Evolutionary conservation across 2,329 filamentous ascomycete species (phyloP), one percentile per base, ranked within the genome.

Genomic region (Xylariaceae sp.): DNA sequence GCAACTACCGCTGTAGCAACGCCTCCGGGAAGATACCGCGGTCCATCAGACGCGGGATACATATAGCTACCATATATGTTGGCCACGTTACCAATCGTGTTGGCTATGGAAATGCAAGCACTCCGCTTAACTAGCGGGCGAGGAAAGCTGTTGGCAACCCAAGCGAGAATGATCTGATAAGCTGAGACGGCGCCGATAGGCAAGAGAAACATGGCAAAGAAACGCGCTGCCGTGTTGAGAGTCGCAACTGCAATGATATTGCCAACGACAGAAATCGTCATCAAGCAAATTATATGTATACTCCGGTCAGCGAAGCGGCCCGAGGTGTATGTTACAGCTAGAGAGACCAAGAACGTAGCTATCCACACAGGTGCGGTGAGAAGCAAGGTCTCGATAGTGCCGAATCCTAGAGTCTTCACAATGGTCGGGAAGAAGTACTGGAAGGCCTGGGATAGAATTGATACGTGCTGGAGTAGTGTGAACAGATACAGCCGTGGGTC

Each of bases 91-190:
- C 86, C 87, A 35, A 90, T 75, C 60, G 87, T 72, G 64, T 88
- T 88, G 41, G 86, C 73, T n/a, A 89, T 77, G 7, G 86, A 82
- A 45, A 90, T 86, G 3, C 80, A 80, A 2, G 81, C 81, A 4
- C 87, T 87, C 2, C 86, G 80, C 41, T 87, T 84, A 2, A 85
- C 86, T 2, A 87, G 70, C 1, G 88, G 86, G 69, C 87, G 88
- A 0, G 87, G 86, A 29, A 91, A 80, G 7, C 88, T 86, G 58
- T 89, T 88, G 3, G 84, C 83, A 27, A 91, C 84, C 62, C 81
- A 82, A 0, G 86, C 83, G 39, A 91, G 86, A 20, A 91, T 81
- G 55, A 81, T 80, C 58, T 79, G 77, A 33, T 79, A 81, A 0
- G 78, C 72, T 2, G 76, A 72, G 0, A 83, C 72, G 0, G 78